These are phyloP conservation scores for Chlorociboria aeruginascens DNA, from an alignment of 495 filamentous ascomycete species.

Conservation along the genomic window DNA sequence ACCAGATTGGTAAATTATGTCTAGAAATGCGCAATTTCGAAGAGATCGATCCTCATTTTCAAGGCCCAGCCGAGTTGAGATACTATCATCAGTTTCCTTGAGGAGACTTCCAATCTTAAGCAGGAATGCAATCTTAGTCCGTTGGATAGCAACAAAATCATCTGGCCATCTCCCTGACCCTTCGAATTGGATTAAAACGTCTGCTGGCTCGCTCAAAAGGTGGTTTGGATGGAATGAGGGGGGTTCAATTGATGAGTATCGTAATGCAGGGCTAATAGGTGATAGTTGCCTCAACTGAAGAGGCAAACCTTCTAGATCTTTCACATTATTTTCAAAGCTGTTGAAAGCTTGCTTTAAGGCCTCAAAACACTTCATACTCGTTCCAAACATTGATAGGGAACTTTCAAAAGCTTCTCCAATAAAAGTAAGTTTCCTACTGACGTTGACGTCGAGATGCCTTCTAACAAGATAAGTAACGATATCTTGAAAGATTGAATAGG, in stretches of 20 bases:
- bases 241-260: slow-evolving; percentile 53
- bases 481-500: slow-evolving; percentile 58
- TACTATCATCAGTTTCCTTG: slow-evolving; percentile 32
- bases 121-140: slow-evolving; percentile 87
- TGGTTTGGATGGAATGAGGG: slow-evolving; percentile 25
- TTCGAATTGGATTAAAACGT: slow-evolving; percentile 81
- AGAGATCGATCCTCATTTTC: slow-evolving; percentile 58
- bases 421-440: slow-evolving; percentile 41
- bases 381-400: slow-evolving; percentile 24
- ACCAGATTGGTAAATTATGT: slow-evolving; percentile 61
- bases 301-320: slow-evolving; percentile 65
- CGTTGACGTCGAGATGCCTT: slow-evolving; percentile 44
- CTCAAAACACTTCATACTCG: slow-evolving; percentile 35
- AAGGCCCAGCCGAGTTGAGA: slow-evolving; percentile 55
- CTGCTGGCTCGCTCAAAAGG: slow-evolving; percentile 36
- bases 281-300: slow-evolving; percentile 67
- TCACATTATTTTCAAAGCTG: slow-evolving; percentile 58
- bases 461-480: slow-evolving; percentile 64
- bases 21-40: slow-evolving; percentile 73
- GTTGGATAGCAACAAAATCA: slow-evolving; percentile 76
- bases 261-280: slow-evolving; percentile 55
- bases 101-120: slow-evolving; percentile 67
- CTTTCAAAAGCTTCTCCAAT: slow-evolving; percentile 41
- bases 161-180: slow-evolving; percentile 91
- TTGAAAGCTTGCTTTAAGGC: slow-evolving; percentile 46